A percentile compares a stretch with the other conserved stretches of the same genome.
Conservation (phyloP, 1,284 basidiomycete species). For the Irpex rosettiformis region DNA sequence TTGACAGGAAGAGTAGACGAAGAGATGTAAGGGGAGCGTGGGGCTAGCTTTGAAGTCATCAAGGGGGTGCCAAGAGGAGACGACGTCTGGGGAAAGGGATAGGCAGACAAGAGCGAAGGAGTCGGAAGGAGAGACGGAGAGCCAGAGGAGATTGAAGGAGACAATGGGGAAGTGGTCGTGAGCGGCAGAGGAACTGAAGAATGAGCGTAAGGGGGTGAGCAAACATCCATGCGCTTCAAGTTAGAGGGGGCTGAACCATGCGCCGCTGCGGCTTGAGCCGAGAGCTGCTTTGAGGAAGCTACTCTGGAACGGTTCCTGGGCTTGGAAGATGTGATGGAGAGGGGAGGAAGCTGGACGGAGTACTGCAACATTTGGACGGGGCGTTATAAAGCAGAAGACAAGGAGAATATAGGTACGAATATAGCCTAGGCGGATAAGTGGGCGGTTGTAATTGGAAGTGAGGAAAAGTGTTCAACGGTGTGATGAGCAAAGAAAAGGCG, state of each 20-base stretch:
- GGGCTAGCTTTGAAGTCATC: constrained; percentile 20
- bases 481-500: neutral
- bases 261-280: constrained; percentile 3
- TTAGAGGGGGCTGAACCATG: constrained; percentile 13
- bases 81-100: constrained; percentile 15
- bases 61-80: constrained; percentile 16
- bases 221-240: constrained; percentile 27
- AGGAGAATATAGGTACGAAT: neutral
- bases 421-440: neutral
- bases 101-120: constrained; percentile 21
- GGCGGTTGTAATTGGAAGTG: neutral
- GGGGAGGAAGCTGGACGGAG: constrained; percentile 51
- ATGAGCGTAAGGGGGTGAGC: constrained; percentile 24
- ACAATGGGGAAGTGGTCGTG: constrained; percentile 27
- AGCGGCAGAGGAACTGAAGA: constrained; percentile 25
- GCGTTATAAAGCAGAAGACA: constrained; percentile 3
- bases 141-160: constrained; percentile 21
- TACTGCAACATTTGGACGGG: constrained; percentile 62
- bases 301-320: constrained; percentile 11
- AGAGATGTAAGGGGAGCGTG: constrained; percentile 28
- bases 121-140: constrained; percentile 15
- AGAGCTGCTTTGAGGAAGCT: neutral
- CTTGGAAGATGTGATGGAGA: constrained; percentile 37
- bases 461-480: neutral
- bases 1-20: constrained; percentile 10